Evolutionary conservation across 805 yeast species (phyloP).

Genomic region (Ogataea ramenticola): DNA sequence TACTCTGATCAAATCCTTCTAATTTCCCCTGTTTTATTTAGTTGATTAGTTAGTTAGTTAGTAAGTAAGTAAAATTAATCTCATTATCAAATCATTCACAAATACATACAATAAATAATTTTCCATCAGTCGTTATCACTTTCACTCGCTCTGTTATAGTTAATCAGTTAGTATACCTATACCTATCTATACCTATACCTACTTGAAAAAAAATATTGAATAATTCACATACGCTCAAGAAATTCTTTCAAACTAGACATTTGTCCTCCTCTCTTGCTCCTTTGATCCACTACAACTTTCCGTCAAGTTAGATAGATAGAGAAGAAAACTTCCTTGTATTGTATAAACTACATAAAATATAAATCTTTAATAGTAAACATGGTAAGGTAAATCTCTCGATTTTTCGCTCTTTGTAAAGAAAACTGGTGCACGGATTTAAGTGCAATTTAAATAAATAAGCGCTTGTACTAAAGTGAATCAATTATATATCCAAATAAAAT

Average conservation of each 20-base stretch:
- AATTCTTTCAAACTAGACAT: conserved; percentile 1
- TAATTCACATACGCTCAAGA: not conserved
- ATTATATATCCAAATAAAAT: no score
- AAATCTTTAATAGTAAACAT: no score
- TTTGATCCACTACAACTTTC: not conserved
- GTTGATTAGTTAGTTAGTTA: conserved; percentile 3
- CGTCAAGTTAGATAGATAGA: no score
- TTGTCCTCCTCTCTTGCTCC: not conserved
- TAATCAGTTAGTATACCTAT: no score
- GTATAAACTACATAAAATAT: no score
- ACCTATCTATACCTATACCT: no score
- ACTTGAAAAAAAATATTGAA: not conserved
- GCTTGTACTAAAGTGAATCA: no score
- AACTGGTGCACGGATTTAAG: no score
- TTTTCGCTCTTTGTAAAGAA: no score
- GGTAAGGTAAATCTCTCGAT: no score
- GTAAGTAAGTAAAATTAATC: not conserved
- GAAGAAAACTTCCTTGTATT: no score
- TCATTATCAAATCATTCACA: not conserved
- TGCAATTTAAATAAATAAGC: no score
- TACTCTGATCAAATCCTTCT: conserved; percentile 58
- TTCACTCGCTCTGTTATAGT: conserved; percentile 36
- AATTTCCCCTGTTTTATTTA: conserved; percentile 34
- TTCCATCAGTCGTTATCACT: conserved; percentile 51
- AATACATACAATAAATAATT: conserved; percentile 29